Evolutionary conservation across 306 rosid species (phyloP), one percentile per base, ranked within the genome.

Genomic region (Purshia tridentata): DNA sequence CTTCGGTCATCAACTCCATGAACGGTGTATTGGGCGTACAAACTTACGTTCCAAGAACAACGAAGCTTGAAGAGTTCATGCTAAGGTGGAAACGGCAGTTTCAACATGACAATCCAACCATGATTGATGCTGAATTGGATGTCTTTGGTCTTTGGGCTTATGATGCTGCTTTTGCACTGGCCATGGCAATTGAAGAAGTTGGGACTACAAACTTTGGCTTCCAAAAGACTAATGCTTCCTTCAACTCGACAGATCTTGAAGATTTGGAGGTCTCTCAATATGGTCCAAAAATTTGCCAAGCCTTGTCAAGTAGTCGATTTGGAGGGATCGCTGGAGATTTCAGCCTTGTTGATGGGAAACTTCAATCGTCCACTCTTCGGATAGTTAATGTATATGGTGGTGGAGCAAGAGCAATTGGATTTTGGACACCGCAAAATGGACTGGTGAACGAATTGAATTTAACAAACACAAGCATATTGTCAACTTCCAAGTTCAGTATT

Each of bases 101-200:
- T 65, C 16, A 73, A 5, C 41, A 2, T 0, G 73, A 86, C 6
- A 59, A 86, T 66, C 86, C 82, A 16, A 10, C 48, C 4, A 67
- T 80, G 41, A 23, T 64, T 22, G 75, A 84, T 20, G 76, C 53
- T 4, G 74, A 49, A 14, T 74, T 72, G 3, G 75, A 76, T 55
- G 79, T 49, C 9, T 67, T 15, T 40, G 67, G 91, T 6, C 11
- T 77, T 7, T 86, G 91, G 91, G 93, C 91, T 39, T 79, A 88
- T 71, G 91, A 88, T 81, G 73, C 81, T 49, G 67, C 79, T 20
- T 18, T 59, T 5, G 84, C 87, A 18, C 69, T 80, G 37, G 81
- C 86, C 51, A 72, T 51, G 46, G 74, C 87, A 22, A 57, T 79
- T 63, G 87, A 83, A 44, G 44, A 35, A 37, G 74, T 4, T 49